Base-by-base conservation (phyloP, 2,329 filamentous ascomycete genomes). In the Fusarium sp. region DNA sequence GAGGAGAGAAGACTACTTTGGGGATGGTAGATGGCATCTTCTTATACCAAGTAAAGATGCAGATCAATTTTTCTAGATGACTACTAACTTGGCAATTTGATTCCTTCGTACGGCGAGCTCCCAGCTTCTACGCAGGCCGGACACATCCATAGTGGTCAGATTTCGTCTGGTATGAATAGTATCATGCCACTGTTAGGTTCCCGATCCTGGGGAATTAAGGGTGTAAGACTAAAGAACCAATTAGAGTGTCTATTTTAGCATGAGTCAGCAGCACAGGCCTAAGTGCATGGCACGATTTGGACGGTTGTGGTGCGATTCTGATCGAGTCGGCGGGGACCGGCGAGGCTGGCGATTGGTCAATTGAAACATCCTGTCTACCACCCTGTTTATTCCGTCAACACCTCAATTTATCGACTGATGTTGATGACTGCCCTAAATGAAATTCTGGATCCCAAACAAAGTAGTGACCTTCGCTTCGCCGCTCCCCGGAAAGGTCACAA, bases 121-220 rank as follows among this genome's bases (percentile, higher is more conserved):
- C 73, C 73, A 75, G 52, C 54, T 34, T 58, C 65, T 58, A 46
- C 48, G 51, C 49, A 73, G 62, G 58, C 70, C 73, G 68, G 60
- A 51, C 49, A 53, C 59, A 65, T 62, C 67, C 72, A 75, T 75
- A 62, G 57, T 75, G 72, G 74, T 73, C 74, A 75, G 74, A 75
- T 75, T 71, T 58, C 65, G 67, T 67, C 58, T 68, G 67, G 67
- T 65, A 58, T 69, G 63, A 56, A 71, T 56, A 46, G 45, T 39
- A 75, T 75, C 74, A 72, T 75, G 56, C 74, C 74, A 75, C 65
- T 53, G 49, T 41, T 42, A 50, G 58, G 60, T 54, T 57, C 59
- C 60, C 48, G 49, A 67, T 68, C 53, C 69, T 59, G 58, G 66
- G 69, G 55, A 57, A 62, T 31, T 60, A 25, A 50, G 61, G 45